A percentile compares a stretch with the other conserved stretches of the same genome.
Conservation (phyloP, 768 basidiomycete genomes). For the Sistotremastrum niveocremeum region DNA sequence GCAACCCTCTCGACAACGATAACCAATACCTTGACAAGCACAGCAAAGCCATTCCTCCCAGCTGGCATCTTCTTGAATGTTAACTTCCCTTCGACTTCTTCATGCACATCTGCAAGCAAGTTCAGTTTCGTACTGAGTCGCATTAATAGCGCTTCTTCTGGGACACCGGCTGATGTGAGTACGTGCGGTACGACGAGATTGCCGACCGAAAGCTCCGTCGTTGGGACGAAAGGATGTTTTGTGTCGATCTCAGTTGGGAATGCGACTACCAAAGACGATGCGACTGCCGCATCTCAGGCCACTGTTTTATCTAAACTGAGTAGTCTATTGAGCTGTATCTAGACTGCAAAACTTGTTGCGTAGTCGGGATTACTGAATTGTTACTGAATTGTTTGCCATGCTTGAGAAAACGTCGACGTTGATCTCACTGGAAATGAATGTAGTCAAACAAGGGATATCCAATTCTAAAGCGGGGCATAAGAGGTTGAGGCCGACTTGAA, state of each 20-base stretch:
- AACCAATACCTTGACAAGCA: constrained; percentile 18
- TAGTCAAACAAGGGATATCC: no score
- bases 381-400: no score
- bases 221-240: constrained; percentile 15
- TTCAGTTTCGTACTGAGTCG: constrained; percentile 34
- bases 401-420: no score
- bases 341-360: no score
- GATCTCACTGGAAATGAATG: no score
- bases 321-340: constrained; percentile 10
- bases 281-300: constrained; percentile 16
- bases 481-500: no score
- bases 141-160: constrained; percentile 17
- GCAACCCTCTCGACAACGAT: constrained; percentile 29
- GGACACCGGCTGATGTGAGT: constrained; percentile 16
- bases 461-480: no score
- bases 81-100: constrained; percentile 29
- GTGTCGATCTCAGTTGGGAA: constrained; percentile 18
- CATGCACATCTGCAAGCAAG: constrained; percentile 22
- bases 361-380: no score
- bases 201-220: constrained; percentile 17
- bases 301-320: constrained; percentile 13
- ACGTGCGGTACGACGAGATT: constrained; percentile 14
- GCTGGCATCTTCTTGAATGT: constrained; percentile 31
- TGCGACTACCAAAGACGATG: constrained; percentile 19
- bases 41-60: constrained; percentile 18